These are phyloP conservation scores for Chaetomium cochliodes DNA, from an alignment of 495 filamentous ascomycete species.

Conservation along the genomic window DNA sequence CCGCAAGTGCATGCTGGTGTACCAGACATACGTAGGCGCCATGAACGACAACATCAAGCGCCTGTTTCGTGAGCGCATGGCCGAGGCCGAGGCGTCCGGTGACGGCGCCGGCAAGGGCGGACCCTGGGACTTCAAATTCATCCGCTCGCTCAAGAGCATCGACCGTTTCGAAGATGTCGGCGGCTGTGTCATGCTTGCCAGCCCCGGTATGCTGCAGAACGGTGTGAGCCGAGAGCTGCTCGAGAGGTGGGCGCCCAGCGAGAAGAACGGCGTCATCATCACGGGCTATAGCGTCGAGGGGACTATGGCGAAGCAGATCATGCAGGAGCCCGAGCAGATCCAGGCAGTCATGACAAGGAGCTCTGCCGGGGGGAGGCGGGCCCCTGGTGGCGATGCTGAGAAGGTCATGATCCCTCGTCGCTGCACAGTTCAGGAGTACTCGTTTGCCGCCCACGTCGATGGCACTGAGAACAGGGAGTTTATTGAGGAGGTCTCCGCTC, in stretches of 20 bases:
- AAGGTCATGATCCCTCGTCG: slow-evolving; percentile 90
- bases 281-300: slow-evolving; percentile 98
- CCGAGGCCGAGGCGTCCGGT: slow-evolving; percentile 74
- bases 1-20: slow-evolving; percentile 95
- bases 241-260: slow-evolving; percentile 92
- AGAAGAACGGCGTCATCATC: slow-evolving; percentile 93
- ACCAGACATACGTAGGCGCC: slow-evolving; percentile 92
- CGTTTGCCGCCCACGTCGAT: slow-evolving; percentile 95
- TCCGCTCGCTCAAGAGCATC: slow-evolving; percentile 84
- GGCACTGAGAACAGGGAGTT: slow-evolving; percentile 93
- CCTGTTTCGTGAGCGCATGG: slow-evolving; percentile 80
- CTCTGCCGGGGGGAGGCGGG: slow-evolving; percentile 52
- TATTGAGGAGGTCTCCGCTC: slow-evolving; percentile 86
- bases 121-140: slow-evolving; percentile 94
- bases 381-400: slow-evolving; percentile 60
- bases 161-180: slow-evolving; percentile 96
- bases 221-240: slow-evolving; percentile 89
- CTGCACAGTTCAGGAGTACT: slow-evolving; percentile 87
- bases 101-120: slow-evolving; percentile 72
- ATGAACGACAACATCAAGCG: slow-evolving; percentile 99
- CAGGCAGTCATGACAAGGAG: slow-evolving; percentile 83
- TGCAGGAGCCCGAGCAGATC: slow-evolving; percentile 90
- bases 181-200: slow-evolving; percentile 93
- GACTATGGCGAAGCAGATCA: slow-evolving; percentile 93
- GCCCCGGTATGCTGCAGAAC: slow-evolving; percentile 95